Conservation (phyloP, 768 basidiomycete genomes). For the Pisolithus sp. region DNA sequence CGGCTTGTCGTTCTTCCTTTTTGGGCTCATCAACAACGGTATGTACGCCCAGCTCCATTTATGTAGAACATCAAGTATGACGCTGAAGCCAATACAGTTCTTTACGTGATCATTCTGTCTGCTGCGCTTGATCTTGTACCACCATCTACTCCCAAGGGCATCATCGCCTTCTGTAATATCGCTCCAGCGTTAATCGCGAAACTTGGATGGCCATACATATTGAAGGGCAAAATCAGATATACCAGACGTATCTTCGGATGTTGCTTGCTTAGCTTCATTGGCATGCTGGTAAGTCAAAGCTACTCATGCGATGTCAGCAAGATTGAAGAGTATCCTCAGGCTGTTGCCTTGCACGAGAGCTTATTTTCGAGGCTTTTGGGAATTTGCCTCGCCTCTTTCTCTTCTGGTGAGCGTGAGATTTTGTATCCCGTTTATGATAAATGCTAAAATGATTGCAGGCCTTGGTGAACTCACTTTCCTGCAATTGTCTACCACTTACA, state of each 20-base stretch:
- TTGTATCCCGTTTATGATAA: background rate
- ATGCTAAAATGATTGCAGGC: constrained; percentile 39
- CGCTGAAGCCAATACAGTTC: constrained; percentile 39
- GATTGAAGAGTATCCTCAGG: constrained; percentile 34
- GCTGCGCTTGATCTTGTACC: constrained; percentile 94
- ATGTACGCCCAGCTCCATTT: background rate
- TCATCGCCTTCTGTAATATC: constrained; percentile 95
- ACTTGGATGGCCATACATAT: constrained; percentile 86
- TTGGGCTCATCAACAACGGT: constrained; percentile 93
- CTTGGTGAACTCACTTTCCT: constrained; percentile 93
- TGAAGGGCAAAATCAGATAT: constrained; percentile 84
- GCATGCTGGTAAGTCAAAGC: constrained; percentile 71
- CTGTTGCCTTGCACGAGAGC: constrained; percentile 67
- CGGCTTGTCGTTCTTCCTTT: constrained; percentile 75
- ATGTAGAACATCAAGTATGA: background rate
- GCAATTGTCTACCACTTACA: constrained; percentile 83
- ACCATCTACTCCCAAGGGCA: constrained; percentile 86
- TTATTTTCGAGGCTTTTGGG: constrained; percentile 70
- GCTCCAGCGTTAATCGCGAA: constrained; percentile 83
- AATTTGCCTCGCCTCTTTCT: constrained; percentile 78
- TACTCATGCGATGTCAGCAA: background rate
- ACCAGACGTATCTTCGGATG: constrained; percentile 68
- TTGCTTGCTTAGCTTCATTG: constrained; percentile 63
- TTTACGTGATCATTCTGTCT: constrained; percentile 95
- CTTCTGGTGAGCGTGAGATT: constrained; percentile 51